Evolutionary conservation across 2,329 filamentous ascomycete genomes (phyloP).

Genomic region (Aspergillus pseudotamarii): DNA sequence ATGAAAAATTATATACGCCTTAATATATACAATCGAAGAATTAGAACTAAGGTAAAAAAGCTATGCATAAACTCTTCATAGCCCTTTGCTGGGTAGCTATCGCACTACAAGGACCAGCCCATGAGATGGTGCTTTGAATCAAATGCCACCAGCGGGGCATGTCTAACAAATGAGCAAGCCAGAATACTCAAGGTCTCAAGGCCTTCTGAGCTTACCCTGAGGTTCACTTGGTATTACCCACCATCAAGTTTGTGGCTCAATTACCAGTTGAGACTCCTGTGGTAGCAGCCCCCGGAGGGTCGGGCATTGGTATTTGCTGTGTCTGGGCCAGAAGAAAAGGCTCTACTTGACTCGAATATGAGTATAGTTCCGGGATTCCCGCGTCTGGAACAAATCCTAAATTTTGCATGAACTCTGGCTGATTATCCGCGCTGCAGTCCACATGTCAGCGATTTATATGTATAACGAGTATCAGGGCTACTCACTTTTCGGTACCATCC

Average conservation of each 20-base stretch:
- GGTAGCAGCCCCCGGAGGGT: slow-evolving; percentile 19
- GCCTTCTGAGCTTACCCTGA: not conserved
- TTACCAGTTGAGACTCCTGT: slow-evolving; percentile 25
- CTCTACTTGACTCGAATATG: slow-evolving; percentile 37
- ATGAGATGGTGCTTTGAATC: slow-evolving; percentile 1
- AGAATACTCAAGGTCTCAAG: not conserved
- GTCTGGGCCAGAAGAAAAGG: slow-evolving; percentile 37
- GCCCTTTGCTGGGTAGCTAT: not conserved
- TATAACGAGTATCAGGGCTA: not conserved
- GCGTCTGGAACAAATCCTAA: slow-evolving; percentile 40
- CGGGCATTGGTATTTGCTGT: slow-evolving; percentile 26
- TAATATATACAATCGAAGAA: slow-evolving; percentile 12
- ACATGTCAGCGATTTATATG: slow-evolving; percentile 20
- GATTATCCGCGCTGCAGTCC: slow-evolving; percentile 32
- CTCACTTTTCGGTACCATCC: slow-evolving; percentile 55
- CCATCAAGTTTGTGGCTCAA: slow-evolving; percentile 7
- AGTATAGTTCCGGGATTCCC: slow-evolving; percentile 40
- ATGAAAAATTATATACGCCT: slow-evolving; percentile 7
- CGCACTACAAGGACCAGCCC: not conserved
- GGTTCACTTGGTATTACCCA: not conserved
- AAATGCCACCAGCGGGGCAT: not conserved
- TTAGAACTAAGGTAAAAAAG: not conserved
- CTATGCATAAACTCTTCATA: not conserved
- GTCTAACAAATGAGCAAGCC: not conserved
- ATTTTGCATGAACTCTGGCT: slow-evolving; percentile 44